Base-by-base conservation (phyloP, 2,329 filamentous ascomycete species). In the Hysterium pulicare region DNA sequence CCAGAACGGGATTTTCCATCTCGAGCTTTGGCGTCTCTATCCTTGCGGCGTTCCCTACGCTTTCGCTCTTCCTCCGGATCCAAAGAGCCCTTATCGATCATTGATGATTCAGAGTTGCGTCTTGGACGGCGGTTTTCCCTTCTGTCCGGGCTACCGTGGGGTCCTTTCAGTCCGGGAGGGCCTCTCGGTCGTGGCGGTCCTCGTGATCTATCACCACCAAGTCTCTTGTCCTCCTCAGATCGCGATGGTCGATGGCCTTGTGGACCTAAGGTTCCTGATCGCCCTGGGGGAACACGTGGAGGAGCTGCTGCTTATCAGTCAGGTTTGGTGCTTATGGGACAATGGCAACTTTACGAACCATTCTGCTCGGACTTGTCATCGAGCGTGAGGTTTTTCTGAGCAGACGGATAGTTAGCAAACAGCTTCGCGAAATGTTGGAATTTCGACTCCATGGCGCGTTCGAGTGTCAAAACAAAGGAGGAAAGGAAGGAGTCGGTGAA, bases 31-130 rank as follows among this genome's bases (percentile, higher is more conserved):
- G 67, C 71, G 66, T 76, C 75, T 9, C 72, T 74, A 57, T 76
- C 73, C 52, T 71, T 76, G 45, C 76, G 75, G 46, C 63, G 58
- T 46, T 68, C 62, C 39, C 71, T 63, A 47, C 72, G 68, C 33
- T 78, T 76, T 17, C 81, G 77, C 49, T 77, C 73, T 53, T 79
- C 82, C 57, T 78, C 67, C 76, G 74, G 55, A 81, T 78, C 84
- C 77, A 33, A 78, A 43, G 83, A 68, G 4, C 77, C 75, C 59
- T 77, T 81, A 55, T 81, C 83, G 57, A 83, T 71, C 34, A 87
- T 71, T 1, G 87, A 91, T 0, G 86, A 88, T 44, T 91, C 87
- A 2, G 87, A 91, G 64, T 90, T 90, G 54, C 87, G 81, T 54
- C 86, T 80, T 15, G 78, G 75, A 16, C 83, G 78, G 43, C 75